These are phyloP conservation scores for Podosphaera leucotricha DNA, from an alignment of 2,329 filamentous ascomycete genomes.

Conservation along the genomic window DNA sequence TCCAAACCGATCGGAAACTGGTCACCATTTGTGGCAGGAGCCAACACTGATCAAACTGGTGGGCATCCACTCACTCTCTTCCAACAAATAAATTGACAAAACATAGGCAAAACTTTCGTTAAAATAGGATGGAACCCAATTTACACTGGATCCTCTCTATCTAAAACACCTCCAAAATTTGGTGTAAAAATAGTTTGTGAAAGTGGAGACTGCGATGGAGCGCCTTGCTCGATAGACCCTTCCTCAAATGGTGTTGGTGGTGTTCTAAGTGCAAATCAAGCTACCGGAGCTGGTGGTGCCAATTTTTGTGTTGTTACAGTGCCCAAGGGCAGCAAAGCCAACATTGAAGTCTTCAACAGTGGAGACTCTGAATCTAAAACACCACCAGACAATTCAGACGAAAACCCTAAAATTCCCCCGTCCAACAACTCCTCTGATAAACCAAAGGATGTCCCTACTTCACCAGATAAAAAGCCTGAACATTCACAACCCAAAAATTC, in stretches of 20 bases:
- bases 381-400: not conserved
- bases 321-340: slow-evolving; percentile 37
- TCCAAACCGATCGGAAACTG: slow-evolving; percentile 47
- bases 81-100: not conserved
- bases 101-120: slow-evolving; percentile 36
- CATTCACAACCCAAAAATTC: not conserved
- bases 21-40: slow-evolving; percentile 53
- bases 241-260: slow-evolving; percentile 28
- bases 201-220: slow-evolving; percentile 39
- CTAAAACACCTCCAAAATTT: slow-evolving; percentile 34
- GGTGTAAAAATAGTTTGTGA: slow-evolving; percentile 49
- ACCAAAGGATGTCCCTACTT: not conserved
- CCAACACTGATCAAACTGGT: slow-evolving; percentile 38
- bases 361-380: not conserved
- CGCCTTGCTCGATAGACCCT: slow-evolving; percentile 52
- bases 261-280: slow-evolving; percentile 29
- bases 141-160: slow-evolving; percentile 31
- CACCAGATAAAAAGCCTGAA: not conserved
- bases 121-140: slow-evolving; percentile 63
- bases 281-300: slow-evolving; percentile 41
- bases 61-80: not conserved
- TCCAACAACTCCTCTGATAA: not conserved
- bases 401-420: not conserved
- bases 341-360: slow-evolving; percentile 34
- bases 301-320: slow-evolving; percentile 60